Base-by-base conservation (phyloP, 1,139 yeast genomes). In the Pneumocystis sp. region DNA sequence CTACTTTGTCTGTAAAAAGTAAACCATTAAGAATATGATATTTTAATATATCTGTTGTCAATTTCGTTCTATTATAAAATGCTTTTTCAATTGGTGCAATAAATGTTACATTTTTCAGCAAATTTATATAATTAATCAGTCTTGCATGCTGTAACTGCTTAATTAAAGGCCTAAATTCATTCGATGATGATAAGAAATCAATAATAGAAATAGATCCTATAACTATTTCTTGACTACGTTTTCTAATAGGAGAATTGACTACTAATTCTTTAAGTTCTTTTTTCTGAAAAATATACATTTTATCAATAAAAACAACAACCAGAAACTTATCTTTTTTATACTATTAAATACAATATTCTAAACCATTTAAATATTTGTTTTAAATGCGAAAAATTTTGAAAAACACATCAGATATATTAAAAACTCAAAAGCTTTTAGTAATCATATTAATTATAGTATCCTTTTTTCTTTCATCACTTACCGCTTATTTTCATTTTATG, bases 31-130 rank as follows among this genome's bases (percentile, higher is more conserved):
- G 40, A 59, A 59, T 31, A 59, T 59, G 61, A 31, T 59, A 59
- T 59, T 42, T 59, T 25, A 39, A 31, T 42, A 59, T 39, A 10
- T 31, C 61, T 10, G 44, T 4, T 4, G 44, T 42, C n/a, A 59
- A 59, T 21, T 39, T 12, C 1, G 45, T 42, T 15, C 29, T 25
- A 39, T 39, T 39, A 21, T 31, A 3, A 59, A 31, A 59, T 15
- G 61, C 61, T 21, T 59, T 42, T 39, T 59, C 45, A 3, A n/a
- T 15, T 25, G 61, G 61, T 31, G 61, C 61, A 39, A 59, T 42
- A 59, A 59, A 42, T 21, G 40, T 59, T 10, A 59, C 29, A 31
- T 59, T 59, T 4, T 25, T 10, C 6, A 42, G 7, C 19, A 10
- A 8, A 42, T 59, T 59, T 12, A 59, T 10, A 10, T 59, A 39